Percentiles rank a stretch among this genome's conserved stretches.
Conservation (phyloP, 768 basidiomycete genomes). For the Suillus brevipes region DNA sequence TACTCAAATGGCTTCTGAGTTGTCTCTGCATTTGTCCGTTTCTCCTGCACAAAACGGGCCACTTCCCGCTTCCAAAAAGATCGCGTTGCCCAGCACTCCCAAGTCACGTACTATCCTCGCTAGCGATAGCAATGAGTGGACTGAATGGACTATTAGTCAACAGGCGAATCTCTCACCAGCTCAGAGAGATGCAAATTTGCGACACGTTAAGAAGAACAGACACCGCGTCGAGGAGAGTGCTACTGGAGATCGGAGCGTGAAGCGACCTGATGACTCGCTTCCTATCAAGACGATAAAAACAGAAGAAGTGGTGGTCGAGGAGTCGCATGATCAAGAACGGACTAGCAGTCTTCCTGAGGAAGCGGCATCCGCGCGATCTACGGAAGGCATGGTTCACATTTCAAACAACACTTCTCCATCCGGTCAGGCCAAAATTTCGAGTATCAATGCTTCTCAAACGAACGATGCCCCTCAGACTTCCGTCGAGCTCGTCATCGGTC, state of each 20-base stretch:
- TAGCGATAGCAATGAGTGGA: conserved; percentile 2
- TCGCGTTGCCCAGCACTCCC: conserved; percentile 18
- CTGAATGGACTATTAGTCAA: conserved; percentile 26
- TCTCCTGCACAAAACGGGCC: background rate
- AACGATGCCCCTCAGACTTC: background rate
- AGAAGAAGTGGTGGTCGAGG: conserved; percentile 20
- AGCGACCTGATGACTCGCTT: conserved; percentile 5
- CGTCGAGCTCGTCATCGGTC: background rate
- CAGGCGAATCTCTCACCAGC: conserved; percentile 22
- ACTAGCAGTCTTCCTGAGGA: background rate
- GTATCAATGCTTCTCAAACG: conserved; percentile 10
- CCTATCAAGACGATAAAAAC: conserved; percentile 15
- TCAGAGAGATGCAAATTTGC: conserved; percentile 31
- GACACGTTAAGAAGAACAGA: conserved; percentile 30
- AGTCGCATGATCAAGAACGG: conserved; percentile 6
- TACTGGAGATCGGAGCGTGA: conserved; percentile 30
- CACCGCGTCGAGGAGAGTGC: conserved; percentile 27
- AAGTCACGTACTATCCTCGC: conserved; percentile 28
- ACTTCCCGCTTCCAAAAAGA: conserved; percentile 10
- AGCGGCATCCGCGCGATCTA: background rate
- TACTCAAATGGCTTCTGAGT: conserved; percentile 17
- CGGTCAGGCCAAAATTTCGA: conserved; percentile 17
- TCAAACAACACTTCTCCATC: conserved; percentile 19
- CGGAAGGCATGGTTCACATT: background rate
- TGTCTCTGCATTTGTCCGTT: conserved; percentile 5